Conservation (phyloP, 2,329 filamentous ascomycete genomes). For the Aaosphaeria arxii region DNA sequence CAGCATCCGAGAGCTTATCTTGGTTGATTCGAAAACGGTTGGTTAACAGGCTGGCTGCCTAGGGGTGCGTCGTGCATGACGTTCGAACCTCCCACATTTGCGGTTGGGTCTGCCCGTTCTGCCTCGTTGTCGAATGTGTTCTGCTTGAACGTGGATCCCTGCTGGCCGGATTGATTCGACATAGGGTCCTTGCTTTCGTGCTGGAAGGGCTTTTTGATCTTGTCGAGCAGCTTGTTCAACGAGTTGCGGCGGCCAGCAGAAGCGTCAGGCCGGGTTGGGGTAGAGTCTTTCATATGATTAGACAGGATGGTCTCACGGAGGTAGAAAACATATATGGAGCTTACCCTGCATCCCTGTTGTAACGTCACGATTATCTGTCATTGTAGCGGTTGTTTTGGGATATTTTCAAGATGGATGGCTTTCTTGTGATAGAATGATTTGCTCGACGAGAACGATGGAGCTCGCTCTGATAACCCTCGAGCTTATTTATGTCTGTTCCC, state of each 20-base stretch:
- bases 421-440: no score
- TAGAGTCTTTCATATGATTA: not conserved
- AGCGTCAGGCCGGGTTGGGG: not conserved
- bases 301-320: not conserved
- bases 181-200: constrained; percentile 1
- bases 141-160: no score
- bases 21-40: no score
- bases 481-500: not conserved
- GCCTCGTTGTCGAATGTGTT: no score
- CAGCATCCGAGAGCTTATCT: no score
- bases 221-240: constrained; percentile 6
- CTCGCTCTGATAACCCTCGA: not conserved
- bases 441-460: no score
- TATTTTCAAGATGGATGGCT: no score
- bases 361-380: not conserved
- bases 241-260: constrained; percentile 3
- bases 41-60: no score
- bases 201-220: constrained; percentile 7
- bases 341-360: not conserved
- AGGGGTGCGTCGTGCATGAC: no score
- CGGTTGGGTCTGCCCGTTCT: no score
- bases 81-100: no score
- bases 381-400: not conserved
- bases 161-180: no score
- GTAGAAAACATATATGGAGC: not conserved